Percentiles rank a stretch among this genome's conserved stretches.
Conservation (phyloP, 2,329 filamentous ascomycete species). For the Xylaria hypoxylon region DNA sequence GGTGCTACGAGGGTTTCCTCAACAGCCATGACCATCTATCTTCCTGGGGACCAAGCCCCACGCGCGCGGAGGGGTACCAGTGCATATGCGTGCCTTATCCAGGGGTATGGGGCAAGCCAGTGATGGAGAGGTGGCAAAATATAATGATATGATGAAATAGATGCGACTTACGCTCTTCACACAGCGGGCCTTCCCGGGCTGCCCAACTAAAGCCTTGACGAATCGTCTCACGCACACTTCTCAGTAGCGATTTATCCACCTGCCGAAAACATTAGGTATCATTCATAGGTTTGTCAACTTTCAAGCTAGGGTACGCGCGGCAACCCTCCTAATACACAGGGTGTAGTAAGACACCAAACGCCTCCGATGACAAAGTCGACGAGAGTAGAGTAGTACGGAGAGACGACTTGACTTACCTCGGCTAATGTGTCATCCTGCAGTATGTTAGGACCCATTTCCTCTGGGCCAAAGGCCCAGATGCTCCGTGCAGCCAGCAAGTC, state of each 20-base stretch:
- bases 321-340: conserved; percentile 38
- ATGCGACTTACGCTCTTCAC: conserved; percentile 87
- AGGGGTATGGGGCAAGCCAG: conserved; percentile 18
- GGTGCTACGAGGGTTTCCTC: conserved; percentile 9
- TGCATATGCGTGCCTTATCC: conserved; percentile 27
- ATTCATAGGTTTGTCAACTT: conserved; percentile 41
- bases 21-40: neutral
- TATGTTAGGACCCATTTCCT: conserved; percentile 94
- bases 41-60: neutral
- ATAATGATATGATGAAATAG: conserved; percentile 37
- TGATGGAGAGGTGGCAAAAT: conserved; percentile 24
- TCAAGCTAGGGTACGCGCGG: conserved; percentile 43
- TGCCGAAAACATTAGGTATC: conserved; percentile 54
- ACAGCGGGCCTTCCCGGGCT: conserved; percentile 91
- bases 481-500: conserved; percentile 93
- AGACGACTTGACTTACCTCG: conserved; percentile 66
- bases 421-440: conserved; percentile 96
- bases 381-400: conserved; percentile 32
- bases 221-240: conserved; percentile 89
- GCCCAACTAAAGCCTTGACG: conserved; percentile 98
- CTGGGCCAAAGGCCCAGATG: conserved; percentile 98
- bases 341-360: conserved; percentile 47
- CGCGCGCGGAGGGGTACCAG: neutral
- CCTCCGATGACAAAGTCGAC: conserved; percentile 26
- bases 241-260: conserved; percentile 92